Conservation (phyloP, 768 basidiomycete species). For the Phylloporus scabripes region DNA sequence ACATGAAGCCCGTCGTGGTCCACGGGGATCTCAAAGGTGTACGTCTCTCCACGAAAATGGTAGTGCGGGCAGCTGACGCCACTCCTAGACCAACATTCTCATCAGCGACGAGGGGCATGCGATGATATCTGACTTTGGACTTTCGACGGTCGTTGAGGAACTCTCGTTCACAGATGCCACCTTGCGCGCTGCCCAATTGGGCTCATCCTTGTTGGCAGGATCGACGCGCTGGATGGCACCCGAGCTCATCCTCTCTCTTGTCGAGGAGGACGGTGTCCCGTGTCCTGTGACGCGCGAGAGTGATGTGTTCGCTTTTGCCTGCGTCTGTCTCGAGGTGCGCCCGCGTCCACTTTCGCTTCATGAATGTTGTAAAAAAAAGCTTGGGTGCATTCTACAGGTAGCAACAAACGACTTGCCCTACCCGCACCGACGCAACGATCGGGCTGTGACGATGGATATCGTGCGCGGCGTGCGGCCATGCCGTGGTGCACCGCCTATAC, state of each 20-base stretch:
- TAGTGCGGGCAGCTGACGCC: not conserved
- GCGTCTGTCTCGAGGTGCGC: slow-evolving; percentile 53
- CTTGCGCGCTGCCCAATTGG: slow-evolving; percentile 21
- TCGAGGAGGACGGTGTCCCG: slow-evolving; percentile 38
- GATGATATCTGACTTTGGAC: slow-evolving; percentile 58
- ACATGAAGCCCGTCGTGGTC: slow-evolving; percentile 47
- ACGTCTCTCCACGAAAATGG: slow-evolving; percentile 11
- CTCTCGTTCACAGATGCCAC: slow-evolving; percentile 31
- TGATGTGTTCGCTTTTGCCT: slow-evolving; percentile 59
- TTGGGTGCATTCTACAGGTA: slow-evolving; percentile 33
- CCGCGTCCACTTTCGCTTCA: not conserved
- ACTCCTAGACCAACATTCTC: slow-evolving; percentile 49
- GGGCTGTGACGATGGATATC: slow-evolving; percentile 52
- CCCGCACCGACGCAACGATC: slow-evolving; percentile 48
- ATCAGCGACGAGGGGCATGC: slow-evolving; percentile 47
- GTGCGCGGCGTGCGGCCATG: slow-evolving; percentile 47
- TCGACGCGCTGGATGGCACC: slow-evolving; percentile 45
- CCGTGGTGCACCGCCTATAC: slow-evolving; percentile 24
- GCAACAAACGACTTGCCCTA: slow-evolving; percentile 49
- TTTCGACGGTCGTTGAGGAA: slow-evolving; percentile 54
- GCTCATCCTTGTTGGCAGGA: slow-evolving; percentile 31
- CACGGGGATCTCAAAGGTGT: slow-evolving; percentile 64
- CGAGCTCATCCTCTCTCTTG: slow-evolving; percentile 46
- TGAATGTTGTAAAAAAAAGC: not conserved
- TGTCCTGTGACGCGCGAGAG: slow-evolving; percentile 46